phyloP scores from a whole-genome alignment of 169 alveolate genomes.

The Cryptosporidium sp. region DNA sequence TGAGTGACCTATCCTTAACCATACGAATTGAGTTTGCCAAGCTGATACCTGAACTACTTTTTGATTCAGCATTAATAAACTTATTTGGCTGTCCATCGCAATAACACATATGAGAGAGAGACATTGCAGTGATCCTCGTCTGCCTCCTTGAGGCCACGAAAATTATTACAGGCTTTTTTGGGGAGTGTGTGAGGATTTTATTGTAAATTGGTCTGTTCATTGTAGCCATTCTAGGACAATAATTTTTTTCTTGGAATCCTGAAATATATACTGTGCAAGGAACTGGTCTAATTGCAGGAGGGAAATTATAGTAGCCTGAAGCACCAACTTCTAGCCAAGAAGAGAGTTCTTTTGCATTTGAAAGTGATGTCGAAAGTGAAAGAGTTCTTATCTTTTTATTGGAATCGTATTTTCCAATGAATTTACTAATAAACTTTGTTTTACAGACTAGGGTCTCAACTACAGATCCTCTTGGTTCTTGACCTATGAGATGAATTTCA shows the following conservation, averaged over 20 bases:
- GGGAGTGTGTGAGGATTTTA: slow-evolving; percentile 92
- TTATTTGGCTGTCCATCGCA: slow-evolving; percentile 80
- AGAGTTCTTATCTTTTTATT: slow-evolving; percentile 89
- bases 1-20: slow-evolving; percentile 90
- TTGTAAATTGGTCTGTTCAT: slow-evolving; percentile 96
- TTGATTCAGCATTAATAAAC: slow-evolving; percentile 57
- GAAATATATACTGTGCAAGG: slow-evolving; percentile 95
- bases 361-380: slow-evolving; percentile 98
- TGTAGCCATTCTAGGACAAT: slow-evolving; percentile 96
- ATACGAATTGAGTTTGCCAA: slow-evolving; percentile 32
- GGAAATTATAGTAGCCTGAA: slow-evolving; percentile 96
- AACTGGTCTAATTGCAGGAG: slow-evolving; percentile 98
- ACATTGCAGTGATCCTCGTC: slow-evolving; percentile 97
- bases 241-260: slow-evolving; percentile 92
- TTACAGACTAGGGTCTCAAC: slow-evolving; percentile 97
- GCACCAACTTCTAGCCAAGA: slow-evolving; percentile 97
- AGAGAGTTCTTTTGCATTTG: slow-evolving; percentile 97
- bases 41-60: background rate
- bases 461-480: slow-evolving; percentile 95
- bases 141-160: slow-evolving; percentile 98
- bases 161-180: slow-evolving; percentile 93
- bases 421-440: slow-evolving; percentile 93
- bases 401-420: slow-evolving; percentile 80
- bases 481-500: slow-evolving; percentile 98
- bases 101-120: slow-evolving; percentile 81